A percentile compares a stretch with the other conserved stretches of the same genome.
These are phyloP conservation scores for Beta vulgaris DNA, from an alignment of 148 eudicot species.

Conservation along the genomic window DNA sequence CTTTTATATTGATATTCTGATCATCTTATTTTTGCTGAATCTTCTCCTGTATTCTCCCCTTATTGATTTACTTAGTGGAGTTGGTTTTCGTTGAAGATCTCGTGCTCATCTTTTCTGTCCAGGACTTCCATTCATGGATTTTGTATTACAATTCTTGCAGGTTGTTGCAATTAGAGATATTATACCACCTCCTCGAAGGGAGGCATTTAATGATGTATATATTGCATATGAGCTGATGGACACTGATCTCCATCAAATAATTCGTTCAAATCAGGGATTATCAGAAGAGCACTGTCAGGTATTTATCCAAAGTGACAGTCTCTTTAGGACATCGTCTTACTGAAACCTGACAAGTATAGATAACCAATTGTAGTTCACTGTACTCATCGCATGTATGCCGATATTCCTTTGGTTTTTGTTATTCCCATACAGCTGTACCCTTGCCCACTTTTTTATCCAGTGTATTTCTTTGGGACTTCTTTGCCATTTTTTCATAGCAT, in stretches of 20 bases:
- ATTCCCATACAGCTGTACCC: not conserved
- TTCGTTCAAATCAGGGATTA: constrained; percentile 84
- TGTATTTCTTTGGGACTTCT: not conserved
- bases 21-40: not conserved
- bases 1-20: not conserved
- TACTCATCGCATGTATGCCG: not conserved
- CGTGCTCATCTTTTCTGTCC: not conserved
- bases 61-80: not conserved
- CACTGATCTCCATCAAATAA: constrained; percentile 95
- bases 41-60: not conserved
- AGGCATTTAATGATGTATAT: constrained; percentile 80
- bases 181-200: constrained; percentile 86
- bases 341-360: not conserved
- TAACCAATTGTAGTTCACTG: not conserved
- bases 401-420: not conserved
- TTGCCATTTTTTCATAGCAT: not conserved
- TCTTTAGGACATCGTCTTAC: constrained; percentile 1
- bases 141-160: constrained; percentile 33
- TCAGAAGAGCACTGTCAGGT: constrained; percentile 99
- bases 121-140: not conserved
- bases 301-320: not conserved
- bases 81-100: not conserved
- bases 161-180: constrained; percentile 95
- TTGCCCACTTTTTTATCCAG: not conserved
- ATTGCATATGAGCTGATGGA: constrained; percentile 97